Evolutionary conservation across 2,329 filamentous ascomycete species (phyloP).

Genomic region (Diplodia intermedia): DNA sequence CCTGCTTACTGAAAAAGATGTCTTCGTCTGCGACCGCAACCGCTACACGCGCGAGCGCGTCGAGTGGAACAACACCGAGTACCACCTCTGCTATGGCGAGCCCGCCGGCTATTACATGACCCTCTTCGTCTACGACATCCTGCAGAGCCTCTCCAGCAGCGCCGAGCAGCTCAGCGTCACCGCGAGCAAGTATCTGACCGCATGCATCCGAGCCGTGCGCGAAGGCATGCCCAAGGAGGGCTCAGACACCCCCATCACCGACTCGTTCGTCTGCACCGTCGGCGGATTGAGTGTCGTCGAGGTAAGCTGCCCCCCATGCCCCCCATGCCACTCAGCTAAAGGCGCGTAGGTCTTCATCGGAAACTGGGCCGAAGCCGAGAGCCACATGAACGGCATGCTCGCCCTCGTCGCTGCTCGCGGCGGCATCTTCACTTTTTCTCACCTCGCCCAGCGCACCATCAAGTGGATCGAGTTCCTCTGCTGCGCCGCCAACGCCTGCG

Average conservation of each 20-base stretch:
- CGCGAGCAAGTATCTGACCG: neutral
- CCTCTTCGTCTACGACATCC: neutral
- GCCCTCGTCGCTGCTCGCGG: slow-evolving; percentile 11
- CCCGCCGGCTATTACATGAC: neutral
- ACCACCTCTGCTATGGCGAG: neutral
- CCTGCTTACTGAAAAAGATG: neutral
- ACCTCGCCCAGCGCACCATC: neutral
- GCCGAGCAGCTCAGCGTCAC: neutral
- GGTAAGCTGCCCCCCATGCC: neutral
- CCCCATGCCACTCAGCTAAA: neutral
- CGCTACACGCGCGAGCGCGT: neutral
- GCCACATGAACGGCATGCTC: neutral
- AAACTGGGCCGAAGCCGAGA: neutral
- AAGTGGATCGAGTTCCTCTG: slow-evolving; percentile 7
- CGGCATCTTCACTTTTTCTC: neutral
- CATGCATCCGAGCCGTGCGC: neutral
- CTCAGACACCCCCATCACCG: neutral
- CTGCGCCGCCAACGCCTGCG: neutral
- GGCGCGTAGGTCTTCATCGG: neutral
- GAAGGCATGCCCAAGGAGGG: slow-evolving; percentile 4
- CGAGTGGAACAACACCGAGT: neutral
- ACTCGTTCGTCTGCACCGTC: neutral
- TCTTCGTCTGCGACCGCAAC: neutral
- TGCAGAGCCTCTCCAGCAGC: slow-evolving; percentile 1
- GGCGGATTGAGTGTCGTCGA: neutral